These are phyloP conservation scores for Arthrinium phaeospermum DNA, from an alignment of 2,329 filamentous ascomycete genomes.

Conservation along the genomic window DNA sequence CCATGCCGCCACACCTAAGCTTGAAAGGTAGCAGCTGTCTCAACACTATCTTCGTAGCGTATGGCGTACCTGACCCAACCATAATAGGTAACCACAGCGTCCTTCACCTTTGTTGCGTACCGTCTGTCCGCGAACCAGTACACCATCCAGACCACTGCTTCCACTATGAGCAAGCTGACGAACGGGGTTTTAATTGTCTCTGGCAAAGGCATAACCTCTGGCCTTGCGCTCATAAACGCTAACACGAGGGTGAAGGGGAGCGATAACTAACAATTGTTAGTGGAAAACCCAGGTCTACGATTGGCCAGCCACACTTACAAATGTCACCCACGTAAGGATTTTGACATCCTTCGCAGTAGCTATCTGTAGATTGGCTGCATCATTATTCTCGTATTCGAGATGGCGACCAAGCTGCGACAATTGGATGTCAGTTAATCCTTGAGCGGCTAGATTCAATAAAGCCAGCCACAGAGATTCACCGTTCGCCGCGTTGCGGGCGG, in stretches of 20 bases:
- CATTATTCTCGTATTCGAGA: background rate
- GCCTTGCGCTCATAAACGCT: background rate
- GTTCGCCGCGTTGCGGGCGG: too few relatives aligned
- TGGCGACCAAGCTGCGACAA: background rate
- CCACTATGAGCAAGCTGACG: background rate
- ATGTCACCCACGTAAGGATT: background rate
- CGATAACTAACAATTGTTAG: background rate
- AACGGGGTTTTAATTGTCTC: fast-evolving
- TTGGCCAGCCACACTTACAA: background rate
- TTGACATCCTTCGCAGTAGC: background rate
- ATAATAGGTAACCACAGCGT: too few relatives aligned
- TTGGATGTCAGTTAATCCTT: too few relatives aligned
- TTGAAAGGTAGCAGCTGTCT: too few relatives aligned
- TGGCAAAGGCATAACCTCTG: background rate
- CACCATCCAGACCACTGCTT: background rate
- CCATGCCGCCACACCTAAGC: too few relatives aligned
- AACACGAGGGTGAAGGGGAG: background rate
- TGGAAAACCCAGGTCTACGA: background rate
- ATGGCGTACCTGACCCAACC: too few relatives aligned
- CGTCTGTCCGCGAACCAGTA: background rate
- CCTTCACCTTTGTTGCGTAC: too few relatives aligned
- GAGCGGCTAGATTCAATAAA: too few relatives aligned
- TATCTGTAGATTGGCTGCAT: background rate
- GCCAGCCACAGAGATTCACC: too few relatives aligned
- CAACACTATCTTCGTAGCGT: too few relatives aligned